These are phyloP conservation scores for Suhomyces xylopsoci DNA, from an alignment of 805 yeast genomes.

Conservation along the genomic window DNA sequence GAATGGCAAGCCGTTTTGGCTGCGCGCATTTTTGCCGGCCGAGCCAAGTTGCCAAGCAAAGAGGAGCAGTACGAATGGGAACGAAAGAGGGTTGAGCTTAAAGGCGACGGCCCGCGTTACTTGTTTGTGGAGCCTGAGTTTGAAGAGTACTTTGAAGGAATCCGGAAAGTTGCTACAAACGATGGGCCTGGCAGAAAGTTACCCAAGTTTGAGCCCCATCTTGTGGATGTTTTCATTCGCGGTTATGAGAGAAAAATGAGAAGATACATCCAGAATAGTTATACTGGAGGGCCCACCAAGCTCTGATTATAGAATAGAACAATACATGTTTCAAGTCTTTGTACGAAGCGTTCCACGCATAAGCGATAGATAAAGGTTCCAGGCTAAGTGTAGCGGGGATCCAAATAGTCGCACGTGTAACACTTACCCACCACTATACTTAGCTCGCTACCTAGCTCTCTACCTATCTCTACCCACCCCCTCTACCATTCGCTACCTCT, in stretches of 20 bases:
- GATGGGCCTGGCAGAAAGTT: constrained; percentile 22
- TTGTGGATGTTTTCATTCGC: constrained; percentile 17
- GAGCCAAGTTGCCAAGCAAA: constrained; percentile 24
- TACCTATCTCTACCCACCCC: too few relatives aligned
- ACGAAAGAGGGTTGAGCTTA: constrained; percentile 17
- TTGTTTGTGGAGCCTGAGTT: constrained; percentile 17
- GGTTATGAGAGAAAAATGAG: constrained; percentile 19
- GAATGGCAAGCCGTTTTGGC: constrained; percentile 41
- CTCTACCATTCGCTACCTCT: too few relatives aligned
- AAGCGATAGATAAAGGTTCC: neutral
- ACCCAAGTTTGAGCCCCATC: constrained; percentile 18
- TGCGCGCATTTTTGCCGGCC: constrained; percentile 30
- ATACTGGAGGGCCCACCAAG: constrained; percentile 6
- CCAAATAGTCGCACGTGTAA: too few relatives aligned
- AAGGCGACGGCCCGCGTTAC: constrained; percentile 32
- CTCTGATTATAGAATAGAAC: neutral
- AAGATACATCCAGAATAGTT: constrained; percentile 13
- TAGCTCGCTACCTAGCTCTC: too few relatives aligned
- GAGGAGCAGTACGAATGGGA: constrained; percentile 31
- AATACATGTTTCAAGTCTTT: neutral
- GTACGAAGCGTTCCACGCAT: neutral
- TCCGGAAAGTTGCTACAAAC: constrained; percentile 18
- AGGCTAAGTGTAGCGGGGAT: neutral
- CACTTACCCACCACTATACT: too few relatives aligned
- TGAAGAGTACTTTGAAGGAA: constrained; percentile 19